Evolutionary conservation across 1,284 basidiomycete genomes (phyloP).

Genomic region (Ustilago nuda): DNA sequence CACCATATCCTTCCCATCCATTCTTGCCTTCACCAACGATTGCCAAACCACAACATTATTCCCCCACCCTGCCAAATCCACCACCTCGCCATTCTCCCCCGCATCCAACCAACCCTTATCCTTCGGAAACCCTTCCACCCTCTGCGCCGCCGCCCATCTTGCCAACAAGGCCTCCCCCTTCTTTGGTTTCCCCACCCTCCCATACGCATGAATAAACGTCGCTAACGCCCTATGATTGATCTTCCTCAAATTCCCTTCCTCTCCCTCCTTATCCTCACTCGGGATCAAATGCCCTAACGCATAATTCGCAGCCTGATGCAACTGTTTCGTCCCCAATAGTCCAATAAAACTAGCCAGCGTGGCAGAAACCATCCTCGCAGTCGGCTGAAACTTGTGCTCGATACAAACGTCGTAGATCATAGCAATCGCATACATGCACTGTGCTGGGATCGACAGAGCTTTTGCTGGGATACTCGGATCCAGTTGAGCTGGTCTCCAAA

Average conservation of each 20-base stretch:
- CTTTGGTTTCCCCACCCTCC: slow-evolving; percentile 11
- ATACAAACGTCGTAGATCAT: slow-evolving; percentile 39
- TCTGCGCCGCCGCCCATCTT: slow-evolving; percentile 31
- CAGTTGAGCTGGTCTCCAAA: slow-evolving; percentile 35
- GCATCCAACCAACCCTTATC: slow-evolving; percentile 3
- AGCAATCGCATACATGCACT: slow-evolving; percentile 48
- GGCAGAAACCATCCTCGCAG: slow-evolving; percentile 33
- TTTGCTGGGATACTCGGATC: slow-evolving; percentile 29
- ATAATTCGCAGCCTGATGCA: slow-evolving; percentile 17
- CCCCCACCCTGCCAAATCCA: slow-evolving; percentile 39
- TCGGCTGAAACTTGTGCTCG: slow-evolving; percentile 9
- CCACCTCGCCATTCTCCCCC: neutral
- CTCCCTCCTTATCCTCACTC: neutral
- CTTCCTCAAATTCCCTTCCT: neutral
- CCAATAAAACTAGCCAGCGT: slow-evolving; percentile 26
- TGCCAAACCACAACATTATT: slow-evolving; percentile 32
- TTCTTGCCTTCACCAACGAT: slow-evolving; percentile 26
- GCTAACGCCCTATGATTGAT: slow-evolving; percentile 27
- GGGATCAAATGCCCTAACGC: slow-evolving; percentile 18
- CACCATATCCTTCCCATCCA: slow-evolving; percentile 17
- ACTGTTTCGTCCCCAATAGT: slow-evolving; percentile 10
- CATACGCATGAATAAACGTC: slow-evolving; percentile 30
- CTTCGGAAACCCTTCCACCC: neutral
- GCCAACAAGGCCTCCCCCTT: slow-evolving; percentile 25
- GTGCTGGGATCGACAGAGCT: slow-evolving; percentile 28